Evolutionary conservation across 2,329 filamentous ascomycete genomes (phyloP), one percentile per base, ranked within the genome.

Genomic region (Aspergillus sp.): DNA sequence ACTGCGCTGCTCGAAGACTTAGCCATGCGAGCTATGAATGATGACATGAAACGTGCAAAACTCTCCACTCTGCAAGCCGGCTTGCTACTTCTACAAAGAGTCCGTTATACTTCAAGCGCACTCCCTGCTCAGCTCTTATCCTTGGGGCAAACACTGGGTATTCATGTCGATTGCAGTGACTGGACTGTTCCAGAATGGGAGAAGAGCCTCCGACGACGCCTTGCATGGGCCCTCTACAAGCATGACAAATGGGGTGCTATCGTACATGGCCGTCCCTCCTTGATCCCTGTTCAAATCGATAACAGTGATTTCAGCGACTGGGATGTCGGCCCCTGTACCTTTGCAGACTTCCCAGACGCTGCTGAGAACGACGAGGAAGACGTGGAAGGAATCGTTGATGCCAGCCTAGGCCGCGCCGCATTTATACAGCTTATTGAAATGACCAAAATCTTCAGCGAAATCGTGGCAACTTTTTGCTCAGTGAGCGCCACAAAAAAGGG

Each of bases 101-200:
- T 80, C 25, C 74, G 79, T 11, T 66, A 60, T 15, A 78, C 80
- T 8, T 79, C 83, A 38, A 69, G 68, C 46, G 79, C 80, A 48
- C 78, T 84, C 15, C 83, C 83, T 1, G 79, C 83, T 2, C 84
- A 86, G 60, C 73, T 86, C 2, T 81, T 87, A n/a, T 81, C 82
- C 45, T 80, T 87, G 49, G 84, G 82, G 1, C 85, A 88, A 67
- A 83, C 85, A 38, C 77, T 88, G 1, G 86, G 86, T 0, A 76
- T 88, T 11, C 85, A 88, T 57, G 78, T 88, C 1, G 87, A 90
- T 69, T 87, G 86, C 64, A 83, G 84, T 0, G 74, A 79, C 22
- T 90, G 88, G 88, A 81, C 83, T 11, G 84, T 90, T 47, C 87
- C 87, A 1, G 74, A 77, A 0, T 89, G 87, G 86, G 88, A 90